Percentiles rank a stretch among this genome's conserved stretches.
Conservation (phyloP, 108 stramenopile species). For the Pseudonitzschia multistriata region DNA sequence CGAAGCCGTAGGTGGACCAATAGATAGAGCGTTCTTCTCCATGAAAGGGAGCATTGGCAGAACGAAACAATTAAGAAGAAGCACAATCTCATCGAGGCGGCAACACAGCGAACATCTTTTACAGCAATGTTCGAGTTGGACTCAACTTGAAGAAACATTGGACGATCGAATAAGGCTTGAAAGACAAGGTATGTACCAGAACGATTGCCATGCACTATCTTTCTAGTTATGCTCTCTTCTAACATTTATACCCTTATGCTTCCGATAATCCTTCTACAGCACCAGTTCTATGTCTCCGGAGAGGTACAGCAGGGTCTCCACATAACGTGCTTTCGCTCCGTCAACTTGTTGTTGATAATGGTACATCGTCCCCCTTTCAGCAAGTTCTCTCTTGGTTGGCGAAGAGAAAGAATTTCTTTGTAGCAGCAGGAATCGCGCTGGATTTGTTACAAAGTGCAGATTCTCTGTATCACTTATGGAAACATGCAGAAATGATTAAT, state of each 20-base stretch:
- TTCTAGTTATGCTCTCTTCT: neutral
- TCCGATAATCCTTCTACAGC: neutral
- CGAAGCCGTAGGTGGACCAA: neutral
- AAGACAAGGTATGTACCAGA: slow-evolving; percentile 46
- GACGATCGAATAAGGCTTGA: slow-evolving; percentile 41
- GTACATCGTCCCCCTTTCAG: slow-evolving; percentile 61
- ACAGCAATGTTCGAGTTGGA: slow-evolving; percentile 69
- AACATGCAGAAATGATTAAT: slow-evolving; percentile 42
- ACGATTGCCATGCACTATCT: neutral
- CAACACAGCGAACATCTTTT: slow-evolving; percentile 61
- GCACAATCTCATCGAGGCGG: slow-evolving; percentile 26
- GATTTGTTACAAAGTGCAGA: slow-evolving; percentile 64
- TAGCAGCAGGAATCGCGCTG: slow-evolving; percentile 72
- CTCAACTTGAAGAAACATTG: slow-evolving; percentile 51
- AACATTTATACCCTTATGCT: neutral
- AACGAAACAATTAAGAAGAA: neutral
- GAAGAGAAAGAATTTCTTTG: slow-evolving; percentile 64
- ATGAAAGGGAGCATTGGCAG: neutral
- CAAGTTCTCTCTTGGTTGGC: slow-evolving; percentile 77
- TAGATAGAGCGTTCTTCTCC: neutral
- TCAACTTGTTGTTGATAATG: slow-evolving; percentile 47
- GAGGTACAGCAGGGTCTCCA: slow-evolving; percentile 3
- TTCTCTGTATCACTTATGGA: slow-evolving; percentile 60
- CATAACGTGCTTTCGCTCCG: slow-evolving; percentile 46
- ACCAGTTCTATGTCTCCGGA: slow-evolving; percentile 4